Percentiles rank a stretch among this genome's conserved stretches.
phyloP scores from a whole-genome alignment of 768 basidiomycete genomes.

The Mycena leptocephala region DNA sequence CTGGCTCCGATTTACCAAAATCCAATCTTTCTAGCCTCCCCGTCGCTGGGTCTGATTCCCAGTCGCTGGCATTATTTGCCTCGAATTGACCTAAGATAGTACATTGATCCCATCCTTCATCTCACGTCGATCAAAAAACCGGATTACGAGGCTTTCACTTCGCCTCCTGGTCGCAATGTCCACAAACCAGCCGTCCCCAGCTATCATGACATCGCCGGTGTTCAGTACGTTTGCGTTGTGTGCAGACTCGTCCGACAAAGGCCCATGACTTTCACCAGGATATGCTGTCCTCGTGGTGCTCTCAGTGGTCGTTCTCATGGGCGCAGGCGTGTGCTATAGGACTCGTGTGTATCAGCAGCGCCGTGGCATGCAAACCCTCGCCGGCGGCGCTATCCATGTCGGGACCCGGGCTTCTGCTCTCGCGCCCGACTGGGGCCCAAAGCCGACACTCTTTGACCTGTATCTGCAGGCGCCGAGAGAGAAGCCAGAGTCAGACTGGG shows the following conservation, averaged over 20 bases:
- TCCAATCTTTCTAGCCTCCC: too few species aligned
- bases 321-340: constrained; percentile 24
- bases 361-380: not conserved
- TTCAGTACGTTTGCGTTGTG: constrained; percentile 18
- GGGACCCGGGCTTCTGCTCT: not conserved
- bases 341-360: constrained; percentile 22
- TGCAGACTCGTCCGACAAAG: not conserved
- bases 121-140: not conserved
- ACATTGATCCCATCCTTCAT: too few species aligned
- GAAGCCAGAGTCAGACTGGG: constrained; percentile 14
- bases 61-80: too few species aligned
- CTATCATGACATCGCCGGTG: constrained; percentile 25
- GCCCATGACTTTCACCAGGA: constrained; percentile 2
- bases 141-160: not conserved
- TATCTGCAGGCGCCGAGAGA: constrained; percentile 11
- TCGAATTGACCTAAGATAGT: too few species aligned
- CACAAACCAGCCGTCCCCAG: not conserved
- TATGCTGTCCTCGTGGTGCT: constrained; percentile 33
- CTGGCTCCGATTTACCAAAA: too few species aligned
- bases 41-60: too few species aligned
- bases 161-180: constrained; percentile 22
- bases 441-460: constrained; percentile 23
- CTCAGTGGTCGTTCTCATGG: constrained; percentile 24
- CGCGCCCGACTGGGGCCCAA: constrained; percentile 24
- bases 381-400: not conserved